Conservation (phyloP, 352 stramenopile genomes). For the Phytophthora vignae region DNA sequence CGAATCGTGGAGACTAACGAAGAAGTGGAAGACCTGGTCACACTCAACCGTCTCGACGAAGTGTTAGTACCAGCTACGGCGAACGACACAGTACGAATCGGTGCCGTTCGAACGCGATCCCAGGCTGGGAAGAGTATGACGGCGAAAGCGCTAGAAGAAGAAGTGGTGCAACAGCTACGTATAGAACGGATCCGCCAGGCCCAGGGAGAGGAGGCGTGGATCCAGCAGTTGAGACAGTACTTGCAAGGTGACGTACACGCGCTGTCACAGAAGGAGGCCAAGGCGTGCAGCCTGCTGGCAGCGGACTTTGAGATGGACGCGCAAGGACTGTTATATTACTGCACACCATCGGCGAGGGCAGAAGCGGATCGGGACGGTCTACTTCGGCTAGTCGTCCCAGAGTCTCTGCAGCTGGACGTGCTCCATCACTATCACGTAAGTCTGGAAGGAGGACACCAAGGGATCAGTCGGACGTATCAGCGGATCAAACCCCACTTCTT, state of each 20-base stretch:
- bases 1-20: too few species aligned
- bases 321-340: slow-evolving; percentile 1
- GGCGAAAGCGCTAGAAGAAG: not conserved
- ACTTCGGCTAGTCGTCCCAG: not conserved
- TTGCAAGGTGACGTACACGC: not conserved
- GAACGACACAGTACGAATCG: too few species aligned
- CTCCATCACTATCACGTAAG: slow-evolving; percentile 5
- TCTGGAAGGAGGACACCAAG: slow-evolving; percentile 6
- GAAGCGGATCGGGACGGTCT: not conserved
- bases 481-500: not conserved
- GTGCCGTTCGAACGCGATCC: too few species aligned
- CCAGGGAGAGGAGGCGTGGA: slow-evolving; percentile 7
- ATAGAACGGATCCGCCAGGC: not conserved
- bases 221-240: not conserved
- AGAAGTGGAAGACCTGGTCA: too few species aligned
- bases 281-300: not conserved
- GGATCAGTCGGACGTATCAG: slow-evolving; percentile 4
- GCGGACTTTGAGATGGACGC: not conserved
- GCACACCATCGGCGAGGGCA: not conserved
- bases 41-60: too few species aligned
- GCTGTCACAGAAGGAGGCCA: not conserved
- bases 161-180: not conserved
- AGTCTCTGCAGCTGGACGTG: not conserved
- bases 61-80: not conserved
- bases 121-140: not conserved